Evolutionary conservation across 306 rosid genomes (phyloP).

Genomic region (Prunus dulcis): DNA sequence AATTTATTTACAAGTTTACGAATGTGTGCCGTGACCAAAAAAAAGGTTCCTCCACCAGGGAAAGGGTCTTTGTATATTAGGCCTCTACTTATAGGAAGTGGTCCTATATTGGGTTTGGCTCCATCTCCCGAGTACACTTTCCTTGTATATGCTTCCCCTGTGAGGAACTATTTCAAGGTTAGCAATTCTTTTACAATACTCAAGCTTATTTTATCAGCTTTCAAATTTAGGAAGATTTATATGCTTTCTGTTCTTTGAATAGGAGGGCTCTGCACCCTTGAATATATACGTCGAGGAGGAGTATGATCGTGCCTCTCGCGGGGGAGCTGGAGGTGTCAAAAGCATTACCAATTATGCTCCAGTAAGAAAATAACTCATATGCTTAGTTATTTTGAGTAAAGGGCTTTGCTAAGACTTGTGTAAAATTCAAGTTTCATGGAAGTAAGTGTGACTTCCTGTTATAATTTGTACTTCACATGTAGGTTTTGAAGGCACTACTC

Average conservation of each 20-base stretch:
- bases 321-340: conserved; percentile 83
- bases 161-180: conserved; percentile 85
- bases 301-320: conserved; percentile 72
- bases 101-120: conserved; percentile 76
- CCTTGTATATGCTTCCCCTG: conserved; percentile 84
- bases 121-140: conserved; percentile 77
- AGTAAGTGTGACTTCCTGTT: not conserved
- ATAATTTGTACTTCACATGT: not conserved
- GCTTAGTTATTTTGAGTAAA: not conserved
- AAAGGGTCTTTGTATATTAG: conserved; percentile 82
- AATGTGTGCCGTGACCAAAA: not conserved
- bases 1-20: not conserved
- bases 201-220: no score
- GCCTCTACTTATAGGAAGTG: conserved; percentile 84
- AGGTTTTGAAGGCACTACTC: conserved; percentile 72
- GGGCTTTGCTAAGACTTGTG: not conserved
- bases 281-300: conserved; percentile 71
- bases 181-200: not conserved
- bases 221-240: not conserved
- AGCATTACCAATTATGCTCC: conserved; percentile 85
- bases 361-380: conserved; percentile 26
- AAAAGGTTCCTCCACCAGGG: conserved; percentile 79
- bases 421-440: no score
- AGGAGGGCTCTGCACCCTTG: conserved; percentile 89
- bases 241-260: not conserved